Conservation (phyloP, 148 eudicot genomes). For the Chenopodium quinoa region DNA sequence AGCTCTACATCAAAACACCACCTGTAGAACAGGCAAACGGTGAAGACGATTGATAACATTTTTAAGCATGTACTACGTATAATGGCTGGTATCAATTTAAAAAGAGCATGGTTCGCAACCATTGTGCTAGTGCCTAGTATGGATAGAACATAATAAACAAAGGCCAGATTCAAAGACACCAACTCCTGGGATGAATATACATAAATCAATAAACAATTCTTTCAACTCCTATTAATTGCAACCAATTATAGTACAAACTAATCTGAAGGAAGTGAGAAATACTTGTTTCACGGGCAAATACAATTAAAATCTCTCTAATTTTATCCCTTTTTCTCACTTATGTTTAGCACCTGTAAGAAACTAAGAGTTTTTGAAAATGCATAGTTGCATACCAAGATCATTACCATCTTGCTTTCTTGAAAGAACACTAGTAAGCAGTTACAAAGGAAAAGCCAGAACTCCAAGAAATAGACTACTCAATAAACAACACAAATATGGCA, state of each 20-base stretch:
- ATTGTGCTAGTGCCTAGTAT: not conserved
- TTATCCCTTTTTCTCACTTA: not conserved
- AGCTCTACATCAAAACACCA: slow-evolving; percentile 98
- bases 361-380: not conserved
- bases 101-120: not conserved
- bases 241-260: not conserved
- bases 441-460: not conserved
- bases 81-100: not conserved
- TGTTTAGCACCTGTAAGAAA: not conserved
- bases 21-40: slow-evolving; percentile 39
- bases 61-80: not conserved
- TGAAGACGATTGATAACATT: not conserved
- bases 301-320: not conserved
- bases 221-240: not conserved
- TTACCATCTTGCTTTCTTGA: not conserved
- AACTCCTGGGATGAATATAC: not conserved
- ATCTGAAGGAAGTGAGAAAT: not conserved
- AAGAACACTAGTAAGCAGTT: not conserved
- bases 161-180: not conserved
- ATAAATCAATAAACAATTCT: not conserved
- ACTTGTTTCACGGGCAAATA: not conserved
- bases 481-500: no score
- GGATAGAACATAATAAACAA: not conserved
- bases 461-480: not conserved
- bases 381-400: not conserved